Evolutionary conservation across 495 filamentous ascomycete genomes (phyloP), one percentile per base, ranked within the genome.

Genomic region (Friedmanniomyces simplex): DNA sequence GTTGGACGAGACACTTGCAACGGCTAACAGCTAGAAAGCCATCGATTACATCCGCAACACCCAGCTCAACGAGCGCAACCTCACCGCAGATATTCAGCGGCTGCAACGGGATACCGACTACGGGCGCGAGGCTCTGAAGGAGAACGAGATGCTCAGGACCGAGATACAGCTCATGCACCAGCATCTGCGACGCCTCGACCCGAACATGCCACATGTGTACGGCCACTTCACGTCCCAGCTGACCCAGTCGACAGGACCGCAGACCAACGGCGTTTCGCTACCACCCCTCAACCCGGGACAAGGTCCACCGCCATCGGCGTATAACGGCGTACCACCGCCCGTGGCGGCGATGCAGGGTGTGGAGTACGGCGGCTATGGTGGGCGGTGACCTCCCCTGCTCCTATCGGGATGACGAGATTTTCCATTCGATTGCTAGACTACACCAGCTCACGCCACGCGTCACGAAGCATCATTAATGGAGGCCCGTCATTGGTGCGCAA

Each of bases 151-250:
- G 53, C 57, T 66, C 16, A 62, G 60, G 30, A 63, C 58, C 5
- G 63, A 66, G 50, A 30, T 66, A 0, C 57, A 63, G 39, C 57
- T 63, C 48, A 66, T 66, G 63, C 57, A 63, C 37, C 59, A 63
- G 49, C 52, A 58, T 16, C 57, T 66, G 6, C 52, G 61, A 7
- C 55, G 55, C 20, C 22, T 60, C 5, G 63, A 66, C 47, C 57
- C 63, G 3, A 60, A 55, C 30, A 46, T 18, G 4, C 61, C 63
- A 26, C 63, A 66, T 39, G 57, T 66, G 13, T 66, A 66, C 49
- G 63, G 63, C 18, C 52, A 60, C 36, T 63, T 63, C 43, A 58
- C 63, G 4, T 41, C 32, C 11, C 60, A 63, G 24, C 54, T 66
- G 7, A 58, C 18, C 28, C 63, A 65, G 30, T 10, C 52, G 43